Base-by-base conservation (phyloP, 1,284 basidiomycete species). In the Trametes versicolor region DNA sequence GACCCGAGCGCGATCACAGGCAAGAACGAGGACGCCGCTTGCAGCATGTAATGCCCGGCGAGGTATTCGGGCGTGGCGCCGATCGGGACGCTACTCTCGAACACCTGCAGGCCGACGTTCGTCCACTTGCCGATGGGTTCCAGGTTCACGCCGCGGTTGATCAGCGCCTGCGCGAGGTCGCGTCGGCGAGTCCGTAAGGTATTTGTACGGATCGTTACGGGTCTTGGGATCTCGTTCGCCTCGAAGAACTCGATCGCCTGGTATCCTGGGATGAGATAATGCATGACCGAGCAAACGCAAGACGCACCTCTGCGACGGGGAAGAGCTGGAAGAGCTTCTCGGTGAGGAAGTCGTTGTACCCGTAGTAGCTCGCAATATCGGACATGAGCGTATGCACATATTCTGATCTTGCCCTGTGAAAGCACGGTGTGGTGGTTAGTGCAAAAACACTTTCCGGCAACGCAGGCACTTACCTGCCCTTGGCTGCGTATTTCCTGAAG, bases 61-160 rank as follows among this genome's bases (percentile, higher is more conserved):
- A 99, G 90, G 79, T 99, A 99, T 81, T 99, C 98, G 7, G 98
- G 98, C 3, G 98, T 99, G 5, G 98, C 98, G 75, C 94, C 96
- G 66, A 99, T 94, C 2, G 98, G 98, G 4, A 99, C 97, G 63
- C 87, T 90, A 70, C 94, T 96, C 79, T 99, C 98, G 75, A 99
- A 99, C 1, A 99, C 93, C 79, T 99, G 98, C 36, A 99, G 84
- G 9, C 98, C 98, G 67, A 99, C 97, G 76, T 98, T 99, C 57
- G 94, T 95, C 98, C 98, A 99, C 79, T 98, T 98, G 36, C 98
- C 98, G 69, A 99, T 96, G 8, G 98, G 97, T 78, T 99, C 97
- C 66, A 99, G 87, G 73, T 95, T 97, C 66, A 99, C 98, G 49
- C 98, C 97, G 60, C 98, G 90, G 78, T 98, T 98, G 76, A 99